A percentile compares a stretch with the other conserved stretches of the same genome.
Evolutionary conservation across 169 alveolate species (phyloP).

Genomic region (Babesia bigemina): DNA sequence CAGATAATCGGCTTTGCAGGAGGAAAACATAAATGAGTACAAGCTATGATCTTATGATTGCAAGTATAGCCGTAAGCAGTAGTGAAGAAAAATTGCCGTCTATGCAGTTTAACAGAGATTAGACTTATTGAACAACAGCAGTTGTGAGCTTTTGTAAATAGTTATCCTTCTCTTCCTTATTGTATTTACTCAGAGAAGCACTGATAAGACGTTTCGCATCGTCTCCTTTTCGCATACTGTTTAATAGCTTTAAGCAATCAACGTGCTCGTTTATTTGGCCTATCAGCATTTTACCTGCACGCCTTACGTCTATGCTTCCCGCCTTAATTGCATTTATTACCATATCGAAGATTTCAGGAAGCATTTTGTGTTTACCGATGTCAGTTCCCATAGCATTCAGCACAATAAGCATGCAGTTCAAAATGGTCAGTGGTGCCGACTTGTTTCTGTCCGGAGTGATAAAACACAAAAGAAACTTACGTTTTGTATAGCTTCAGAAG

Average conservation of each 20-base stretch:
- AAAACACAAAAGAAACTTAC: slow-evolving; percentile 25
- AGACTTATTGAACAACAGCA: background rate
- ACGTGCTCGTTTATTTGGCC: slow-evolving; percentile 36
- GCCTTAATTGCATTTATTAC: slow-evolving; percentile 21
- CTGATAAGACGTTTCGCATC: slow-evolving; percentile 13
- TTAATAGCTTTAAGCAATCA: slow-evolving; percentile 10
- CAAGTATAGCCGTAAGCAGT: slow-evolving; percentile 2
- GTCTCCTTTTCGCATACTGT: slow-evolving; percentile 30
- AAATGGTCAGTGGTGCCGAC: slow-evolving; percentile 26
- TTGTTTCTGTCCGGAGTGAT: slow-evolving; percentile 29
- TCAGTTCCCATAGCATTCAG: slow-evolving; percentile 52
- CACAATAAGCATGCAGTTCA: slow-evolving; percentile 49
- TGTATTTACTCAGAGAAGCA: slow-evolving; percentile 29
- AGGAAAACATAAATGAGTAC: too few relatives aligned
- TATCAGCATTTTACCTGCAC: slow-evolving; percentile 36
- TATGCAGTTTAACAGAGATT: background rate
- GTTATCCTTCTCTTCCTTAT: slow-evolving; percentile 26
- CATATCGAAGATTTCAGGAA: slow-evolving; percentile 35
- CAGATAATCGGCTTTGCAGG: background rate
- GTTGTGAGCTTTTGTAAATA: slow-evolving; percentile 24
- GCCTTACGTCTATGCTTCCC: slow-evolving; percentile 42
- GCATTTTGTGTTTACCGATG: slow-evolving; percentile 28
- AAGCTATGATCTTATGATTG: background rate
- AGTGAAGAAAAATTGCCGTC: background rate
- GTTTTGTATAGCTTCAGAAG: slow-evolving; percentile 26